Percentiles rank a stretch among this genome's conserved stretches.
Conservation (phyloP, 176 grass and related monocot genomes). For the Eleusine coracana region DNA sequence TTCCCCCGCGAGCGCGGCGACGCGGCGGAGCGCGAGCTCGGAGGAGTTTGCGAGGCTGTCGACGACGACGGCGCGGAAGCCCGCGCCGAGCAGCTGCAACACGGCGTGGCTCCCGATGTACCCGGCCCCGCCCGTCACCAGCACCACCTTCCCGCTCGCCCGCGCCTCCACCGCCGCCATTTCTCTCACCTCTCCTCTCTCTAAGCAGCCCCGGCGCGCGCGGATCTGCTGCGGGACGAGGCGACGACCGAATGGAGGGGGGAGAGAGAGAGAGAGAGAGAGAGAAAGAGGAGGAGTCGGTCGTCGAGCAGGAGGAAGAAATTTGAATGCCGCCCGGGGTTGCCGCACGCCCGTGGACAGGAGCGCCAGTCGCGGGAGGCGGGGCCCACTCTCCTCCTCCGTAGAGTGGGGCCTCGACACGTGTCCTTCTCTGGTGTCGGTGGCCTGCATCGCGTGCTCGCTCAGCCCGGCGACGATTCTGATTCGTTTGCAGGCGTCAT, state of each 20-base stretch:
- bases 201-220: not conserved
- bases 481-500: too few species aligned
- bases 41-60: slow-evolving; percentile 91
- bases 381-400: slow-evolving; percentile 23
- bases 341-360: slow-evolving; percentile 43
- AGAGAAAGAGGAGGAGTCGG: not conserved
- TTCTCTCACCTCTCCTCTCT: not conserved
- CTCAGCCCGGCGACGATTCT: too few species aligned
- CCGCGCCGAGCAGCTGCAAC: slow-evolving; percentile 74
- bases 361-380: slow-evolving; percentile 19
- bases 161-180: slow-evolving; percentile 28
- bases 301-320: slow-evolving; percentile 21
- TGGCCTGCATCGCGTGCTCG: too few species aligned
- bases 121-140: slow-evolving; percentile 84
- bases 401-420: not conserved
- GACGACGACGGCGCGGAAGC: slow-evolving; percentile 65
- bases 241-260: not conserved
- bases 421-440: too few species aligned
- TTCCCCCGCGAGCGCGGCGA: slow-evolving; percentile 69
- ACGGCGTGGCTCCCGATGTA: slow-evolving; percentile 99
- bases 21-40: slow-evolving; percentile 66
- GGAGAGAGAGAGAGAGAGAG: slow-evolving; percentile 1
- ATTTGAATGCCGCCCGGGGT: slow-evolving; percentile 48
- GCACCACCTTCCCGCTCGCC: slow-evolving; percentile 54
- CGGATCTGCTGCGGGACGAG: slow-evolving; percentile 38